These are phyloP conservation scores for Pogostemon cablin DNA, from an alignment of 257 asterid species.

Conservation along the genomic window DNA sequence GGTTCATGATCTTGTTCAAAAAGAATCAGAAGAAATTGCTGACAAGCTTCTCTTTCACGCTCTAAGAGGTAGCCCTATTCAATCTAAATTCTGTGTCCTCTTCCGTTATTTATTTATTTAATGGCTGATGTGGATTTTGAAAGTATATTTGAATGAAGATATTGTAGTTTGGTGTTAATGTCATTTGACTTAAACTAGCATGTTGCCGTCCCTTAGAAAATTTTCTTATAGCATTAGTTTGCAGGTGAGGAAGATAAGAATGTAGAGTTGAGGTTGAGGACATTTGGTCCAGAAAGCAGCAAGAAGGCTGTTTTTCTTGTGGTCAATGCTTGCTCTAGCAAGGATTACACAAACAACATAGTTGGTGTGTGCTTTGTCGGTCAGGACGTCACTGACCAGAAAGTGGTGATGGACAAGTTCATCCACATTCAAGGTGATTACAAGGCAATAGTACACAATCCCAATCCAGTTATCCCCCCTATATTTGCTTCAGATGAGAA, in stretches of 20 bases:
- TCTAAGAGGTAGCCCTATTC: conserved; percentile 55
- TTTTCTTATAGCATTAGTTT: conserved; percentile 22
- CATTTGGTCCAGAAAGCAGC: conserved; percentile 57
- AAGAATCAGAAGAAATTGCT: conserved; percentile 62
- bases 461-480: conserved; percentile 81
- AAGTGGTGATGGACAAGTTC: conserved; percentile 81
- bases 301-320: conserved; percentile 63
- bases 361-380: conserved; percentile 87
- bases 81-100: neutral
- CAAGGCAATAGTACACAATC: conserved; percentile 78
- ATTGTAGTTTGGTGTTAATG: conserved; percentile 1
- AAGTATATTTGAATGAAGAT: conserved; percentile 20
- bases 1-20: conserved; percentile 65
- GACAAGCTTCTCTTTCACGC: conserved; percentile 64
- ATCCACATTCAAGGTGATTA: conserved; percentile 81
- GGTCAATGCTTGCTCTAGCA: conserved; percentile 94
- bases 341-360: conserved; percentile 58
- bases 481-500: conserved; percentile 84
- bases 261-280: conserved; percentile 69
- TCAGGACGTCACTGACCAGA: conserved; percentile 84
- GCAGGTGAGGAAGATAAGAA: conserved; percentile 85
- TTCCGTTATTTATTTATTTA: neutral
- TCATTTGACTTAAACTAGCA: conserved; percentile 16
- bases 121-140: conserved; percentile 16
- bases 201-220: neutral